Evolutionary conservation across 495 filamentous ascomycete species (phyloP), one percentile per base, ranked within the genome.

Genomic region (Penicillium robsamsonii): DNA sequence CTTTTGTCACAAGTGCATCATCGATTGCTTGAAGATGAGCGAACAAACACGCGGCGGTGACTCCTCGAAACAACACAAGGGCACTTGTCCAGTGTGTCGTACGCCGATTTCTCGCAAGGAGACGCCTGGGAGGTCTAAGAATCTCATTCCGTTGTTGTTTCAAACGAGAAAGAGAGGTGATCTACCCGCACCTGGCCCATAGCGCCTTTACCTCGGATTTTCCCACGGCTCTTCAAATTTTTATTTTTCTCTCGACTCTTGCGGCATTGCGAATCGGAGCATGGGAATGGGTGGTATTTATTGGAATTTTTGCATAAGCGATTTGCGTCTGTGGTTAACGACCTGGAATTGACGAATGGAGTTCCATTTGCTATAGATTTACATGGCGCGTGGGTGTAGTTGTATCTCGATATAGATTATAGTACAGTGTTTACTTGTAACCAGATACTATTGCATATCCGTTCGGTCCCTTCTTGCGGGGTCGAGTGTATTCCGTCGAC

Each of bases 1-100:
- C 11, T 95, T 93, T 71, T 96, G 91, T 62, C 84, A 89, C 58
- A 83, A 83, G 29, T 96, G 91, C 67, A 82, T 96, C 7, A 86
- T 88, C 56, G 82, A 87, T 29, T 84, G 89, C 7, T 76, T 96
- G 12, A 80, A 86, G 47, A 84, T 87, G 29, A 75, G 73, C 42
- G 81, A 84, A 58, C 77, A 79, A 30, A 69, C 71, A 59, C 62
- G 70, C 13, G 12, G 56, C 12, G 56, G 6, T 46, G 62, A n/a
- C 56, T 57, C 15, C 73, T 20, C 50, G 11, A 52, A 50, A 22
- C 73, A 63, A 42, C 33, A 37, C 54, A 66, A 63, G 42, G 72
- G 72, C 1, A 72, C 70, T 35, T 79, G 76, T 49, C 77, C 76
- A 4, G 70, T 77, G 0, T 84, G 85, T 30, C 73, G 76, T 13